Evolutionary conservation across 345 rosid species (phyloP), one percentile per base, ranked within the genome.

Genomic region (Citrus australasica): DNA sequence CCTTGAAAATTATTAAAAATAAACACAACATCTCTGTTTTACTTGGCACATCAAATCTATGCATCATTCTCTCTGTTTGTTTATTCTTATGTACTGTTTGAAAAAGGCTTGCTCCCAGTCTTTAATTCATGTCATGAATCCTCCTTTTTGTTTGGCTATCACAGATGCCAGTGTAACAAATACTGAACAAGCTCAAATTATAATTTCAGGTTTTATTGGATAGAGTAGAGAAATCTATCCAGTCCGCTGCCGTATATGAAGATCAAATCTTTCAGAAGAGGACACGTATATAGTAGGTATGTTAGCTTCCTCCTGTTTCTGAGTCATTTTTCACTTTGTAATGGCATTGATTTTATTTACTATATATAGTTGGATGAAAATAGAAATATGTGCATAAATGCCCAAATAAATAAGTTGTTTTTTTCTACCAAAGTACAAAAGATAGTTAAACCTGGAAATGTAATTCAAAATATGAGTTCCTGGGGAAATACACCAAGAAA

Each of bases 231-330:
- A 91, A 90, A 86, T 94, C 92, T 81, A 86, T 97, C 79, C 97
- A 93, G 82, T 85, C 93, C 78, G 91, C 93, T 76, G 90, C 98
- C 82, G 88, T 87, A 60, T 69, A 89, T 78, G 98, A 97, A 88
- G 98, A 88, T 80, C 94, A 94, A 86, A 97, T 97, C 71, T 97
- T 97, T 87, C 97, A 97, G 87, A 97, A 94, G 82, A 94, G 99
- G 79, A 71, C 93, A 72, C 98, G 96, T 73, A 90, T 94, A 81
- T 92, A 94, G 79, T 92, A 90, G 98, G 98, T 90, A 58, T 58
- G 67, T 73, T 73, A 38, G 63, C 65, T 73, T 80, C 69, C 53
- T 33, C 38, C 5, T 0, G 63, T 33, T 55, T 75, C 70, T 67
- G 32, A 4, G n/a, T 48, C 3, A 27, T 38, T 6, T 42, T 46